A percentile compares a stretch with the other conserved stretches of the same genome.
Evolutionary conservation across 2,329 filamentous ascomycete species (phyloP).

Genomic region (Sporothrix brasiliensis): DNA sequence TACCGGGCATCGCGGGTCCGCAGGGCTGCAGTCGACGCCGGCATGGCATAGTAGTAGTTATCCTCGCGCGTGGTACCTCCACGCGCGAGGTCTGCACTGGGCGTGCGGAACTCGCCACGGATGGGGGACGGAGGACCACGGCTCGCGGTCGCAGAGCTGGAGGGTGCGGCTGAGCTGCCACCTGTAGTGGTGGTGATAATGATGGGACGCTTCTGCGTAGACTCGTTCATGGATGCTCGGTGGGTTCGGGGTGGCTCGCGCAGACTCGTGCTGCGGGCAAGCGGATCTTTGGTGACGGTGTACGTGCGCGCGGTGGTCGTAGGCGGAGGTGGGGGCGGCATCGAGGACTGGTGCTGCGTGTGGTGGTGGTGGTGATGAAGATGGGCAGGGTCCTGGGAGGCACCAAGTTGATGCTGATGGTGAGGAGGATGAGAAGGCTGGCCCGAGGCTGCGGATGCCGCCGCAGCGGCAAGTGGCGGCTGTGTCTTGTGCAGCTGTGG

Average conservation of each 20-base stretch:
- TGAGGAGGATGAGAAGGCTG: conserved; percentile 19
- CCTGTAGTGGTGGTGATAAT: conserved; percentile 60
- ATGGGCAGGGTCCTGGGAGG: conserved; percentile 9
- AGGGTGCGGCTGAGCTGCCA: conserved; percentile 36
- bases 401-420: conserved; percentile 24
- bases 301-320: conserved; percentile 55
- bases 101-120: conserved; percentile 44
- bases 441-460: conserved; percentile 1
- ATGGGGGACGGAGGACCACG: conserved; percentile 42
- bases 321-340: conserved; percentile 36
- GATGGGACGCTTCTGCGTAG: conserved; percentile 54
- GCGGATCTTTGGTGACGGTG: conserved; percentile 57
- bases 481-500: conserved; percentile 33
- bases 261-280: conserved; percentile 51
- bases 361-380: conserved; percentile 28
- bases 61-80: conserved; percentile 56
- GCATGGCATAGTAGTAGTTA: conserved; percentile 56
- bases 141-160: conserved; percentile 4
- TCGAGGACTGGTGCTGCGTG: conserved; percentile 38
- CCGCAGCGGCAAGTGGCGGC: conserved; percentile 20
- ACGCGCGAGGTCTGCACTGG: conserved; percentile 54
- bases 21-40: conserved; percentile 55
- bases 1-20: conserved; percentile 53
- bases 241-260: conserved; percentile 55
- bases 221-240: conserved; percentile 57